Evolutionary conservation across 1,284 basidiomycete species (phyloP).

Genomic region (Ceratorhiza oryzae-sativae): DNA sequence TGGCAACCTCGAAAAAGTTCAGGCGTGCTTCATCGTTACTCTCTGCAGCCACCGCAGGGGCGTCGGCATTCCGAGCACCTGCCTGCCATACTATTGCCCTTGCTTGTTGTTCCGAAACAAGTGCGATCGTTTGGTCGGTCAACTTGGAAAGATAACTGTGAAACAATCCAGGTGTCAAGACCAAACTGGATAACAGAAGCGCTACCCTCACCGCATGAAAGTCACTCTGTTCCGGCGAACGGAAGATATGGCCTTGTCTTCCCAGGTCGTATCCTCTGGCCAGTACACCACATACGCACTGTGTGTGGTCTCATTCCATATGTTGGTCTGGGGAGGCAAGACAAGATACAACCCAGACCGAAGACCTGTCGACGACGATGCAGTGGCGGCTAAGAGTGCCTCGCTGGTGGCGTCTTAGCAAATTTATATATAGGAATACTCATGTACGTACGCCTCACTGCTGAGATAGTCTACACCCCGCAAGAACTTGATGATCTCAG

Average conservation of each 20-base stretch:
- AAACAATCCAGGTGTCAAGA: too few relatives aligned
- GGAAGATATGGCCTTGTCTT: constrained; percentile 57
- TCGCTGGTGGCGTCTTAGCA: constrained; percentile 53
- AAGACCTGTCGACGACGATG: not conserved
- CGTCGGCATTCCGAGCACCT: not conserved
- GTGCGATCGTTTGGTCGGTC: constrained; percentile 40
- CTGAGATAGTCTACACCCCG: not conserved
- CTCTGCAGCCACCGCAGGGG: not conserved
- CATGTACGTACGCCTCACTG: constrained; percentile 51
- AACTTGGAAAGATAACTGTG: constrained; percentile 41
- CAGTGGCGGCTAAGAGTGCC: not conserved
- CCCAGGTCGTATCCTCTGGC: constrained; percentile 68
- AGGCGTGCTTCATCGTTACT: constrained; percentile 26
- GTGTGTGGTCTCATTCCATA: not conserved
- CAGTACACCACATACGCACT: constrained; percentile 61
- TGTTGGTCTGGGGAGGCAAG: not conserved
- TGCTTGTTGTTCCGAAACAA: constrained; percentile 40
- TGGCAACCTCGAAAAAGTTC: constrained; percentile 24
- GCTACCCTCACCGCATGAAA: constrained; percentile 61
- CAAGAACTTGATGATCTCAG: constrained; percentile 61
- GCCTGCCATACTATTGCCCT: constrained; percentile 34
- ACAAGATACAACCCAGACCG: not conserved
- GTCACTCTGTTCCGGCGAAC: constrained; percentile 62
- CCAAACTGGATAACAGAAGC: not conserved
- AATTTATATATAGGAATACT: constrained; percentile 36